Evolutionary conservation across 352 stramenopile genomes (phyloP).

Genomic region (Elongisporangium anandrum): DNA sequence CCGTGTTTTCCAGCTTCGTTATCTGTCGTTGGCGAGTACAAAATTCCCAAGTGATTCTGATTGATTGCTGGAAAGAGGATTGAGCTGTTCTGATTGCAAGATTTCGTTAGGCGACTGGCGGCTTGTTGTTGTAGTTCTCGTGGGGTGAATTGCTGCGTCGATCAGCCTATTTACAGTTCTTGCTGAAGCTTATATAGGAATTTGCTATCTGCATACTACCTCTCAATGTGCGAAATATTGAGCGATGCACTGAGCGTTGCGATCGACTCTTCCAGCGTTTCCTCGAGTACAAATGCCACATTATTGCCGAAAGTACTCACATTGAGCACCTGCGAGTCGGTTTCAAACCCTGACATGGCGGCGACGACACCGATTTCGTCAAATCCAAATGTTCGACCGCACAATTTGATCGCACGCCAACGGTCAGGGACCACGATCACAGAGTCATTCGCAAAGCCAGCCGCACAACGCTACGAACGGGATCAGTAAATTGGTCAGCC

Average conservation of each 20-base stretch:
- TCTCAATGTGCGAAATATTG: slow-evolving; percentile 63
- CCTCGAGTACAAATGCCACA: slow-evolving; percentile 77
- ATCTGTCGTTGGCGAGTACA: no score
- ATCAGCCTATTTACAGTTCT: slow-evolving; percentile 1
- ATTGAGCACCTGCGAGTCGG: slow-evolving; percentile 81
- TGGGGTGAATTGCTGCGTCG: no score
- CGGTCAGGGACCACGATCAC: slow-evolving; percentile 81
- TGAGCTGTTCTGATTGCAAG: no score
- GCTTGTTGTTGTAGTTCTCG: no score
- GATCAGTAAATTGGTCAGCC: not conserved
- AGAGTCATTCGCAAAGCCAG: slow-evolving; percentile 63
- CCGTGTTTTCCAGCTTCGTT: not conserved
- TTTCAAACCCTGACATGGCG: slow-evolving; percentile 79
- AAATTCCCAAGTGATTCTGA: no score
- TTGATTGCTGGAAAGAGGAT: no score
- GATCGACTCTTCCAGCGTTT: slow-evolving; percentile 69
- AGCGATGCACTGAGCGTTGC: slow-evolving; percentile 61
- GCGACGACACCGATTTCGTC: slow-evolving; percentile 85
- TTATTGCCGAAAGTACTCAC: slow-evolving; percentile 85
- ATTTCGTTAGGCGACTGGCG: no score
- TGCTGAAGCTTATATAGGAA: not conserved
- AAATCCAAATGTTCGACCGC: slow-evolving; percentile 75
- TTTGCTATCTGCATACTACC: slow-evolving; percentile 14
- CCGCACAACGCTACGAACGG: slow-evolving; percentile 31
- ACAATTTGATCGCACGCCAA: slow-evolving; percentile 84